Evolutionary conservation across 768 basidiomycete species (phyloP), one percentile per base, ranked within the genome.

Genomic region (Amanita pseudoporphyria): DNA sequence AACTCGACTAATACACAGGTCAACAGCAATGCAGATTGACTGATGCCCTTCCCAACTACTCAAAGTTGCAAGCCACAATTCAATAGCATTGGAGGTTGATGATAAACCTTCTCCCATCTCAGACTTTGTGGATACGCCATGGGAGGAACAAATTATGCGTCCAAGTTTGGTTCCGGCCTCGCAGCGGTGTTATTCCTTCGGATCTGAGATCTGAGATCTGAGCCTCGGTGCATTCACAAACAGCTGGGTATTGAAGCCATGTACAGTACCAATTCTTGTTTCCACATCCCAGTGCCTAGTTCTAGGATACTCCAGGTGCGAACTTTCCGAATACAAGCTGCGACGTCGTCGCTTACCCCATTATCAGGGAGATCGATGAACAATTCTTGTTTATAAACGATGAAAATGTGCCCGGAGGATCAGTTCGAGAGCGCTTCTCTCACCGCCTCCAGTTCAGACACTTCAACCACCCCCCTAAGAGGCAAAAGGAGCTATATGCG

Each of bases 141-240:
- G 56, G 77, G 79, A 57, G 71, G 79, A 35, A 73, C 74, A 1
- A 54, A 62, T 10, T 51, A 10, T 71, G 68, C 54, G 75, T 84
- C 56, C 77, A 74, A 50, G 67, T 81, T 30, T 84, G 78, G 74
- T 82, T 80, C 66, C 84, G 81, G 80, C 62, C 74, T 1, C 65
- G 80, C 18, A 64, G 67, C 52, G 54, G 52, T 6, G 52, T 52
- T 45, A 66, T 75, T 18, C 78, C 76, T 9, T 35, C 45, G 1
- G 76, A 78, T 22, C 62, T 77, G 43, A 62, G 52, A 40, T 46
- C 50, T 4, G 71, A 67, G 1, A 40, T 46, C 50, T 4, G 71
- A 67, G 1, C 55, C 54, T 0, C 51, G 33, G 3, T 54, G 53
- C 6, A 64, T 76, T 9, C 55, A 71, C 77, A 6, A 55, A 58